A percentile compares a stretch with the other conserved stretches of the same genome.
Evolutionary conservation across 768 basidiomycete genomes (phyloP).

Genomic region (Boletus huronensis): DNA sequence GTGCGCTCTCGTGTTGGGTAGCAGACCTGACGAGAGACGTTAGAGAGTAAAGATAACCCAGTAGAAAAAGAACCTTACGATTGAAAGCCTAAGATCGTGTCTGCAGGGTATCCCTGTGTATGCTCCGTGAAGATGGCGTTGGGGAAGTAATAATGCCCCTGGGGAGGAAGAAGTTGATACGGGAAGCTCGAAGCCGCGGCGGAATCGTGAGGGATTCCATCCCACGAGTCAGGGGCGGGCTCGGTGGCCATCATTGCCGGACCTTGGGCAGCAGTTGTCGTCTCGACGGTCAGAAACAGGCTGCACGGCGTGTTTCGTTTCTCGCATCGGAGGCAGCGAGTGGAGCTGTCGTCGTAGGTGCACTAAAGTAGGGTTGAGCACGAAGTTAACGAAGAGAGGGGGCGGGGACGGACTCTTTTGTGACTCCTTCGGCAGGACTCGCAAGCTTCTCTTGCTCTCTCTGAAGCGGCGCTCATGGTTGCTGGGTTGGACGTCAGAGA

Average conservation of each 20-base stretch:
- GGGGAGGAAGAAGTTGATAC: neutral
- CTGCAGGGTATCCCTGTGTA: slow-evolving; percentile 6
- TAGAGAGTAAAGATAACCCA: neutral
- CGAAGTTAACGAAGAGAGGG: neutral
- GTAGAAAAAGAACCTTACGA: slow-evolving; percentile 5
- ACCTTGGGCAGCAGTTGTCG: neutral
- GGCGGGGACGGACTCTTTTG: slow-evolving; percentile 17
- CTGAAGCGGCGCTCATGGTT: slow-evolving; percentile 17
- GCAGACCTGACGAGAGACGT: slow-evolving; percentile 9
- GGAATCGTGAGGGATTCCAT: neutral
- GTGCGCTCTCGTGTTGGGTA: slow-evolving; percentile 7
- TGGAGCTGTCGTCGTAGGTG: slow-evolving; percentile 12
- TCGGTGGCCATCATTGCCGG: neutral
- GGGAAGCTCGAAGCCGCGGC: slow-evolving; percentile 3
- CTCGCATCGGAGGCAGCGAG: slow-evolving; percentile 18
- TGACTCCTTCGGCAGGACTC: slow-evolving; percentile 23
- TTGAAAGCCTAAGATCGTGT: neutral
- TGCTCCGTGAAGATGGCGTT: neutral
- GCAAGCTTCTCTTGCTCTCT: slow-evolving; percentile 29
- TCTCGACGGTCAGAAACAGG: slow-evolving; percentile 9
- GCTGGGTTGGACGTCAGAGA: neutral
- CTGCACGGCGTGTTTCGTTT: slow-evolving; percentile 12
- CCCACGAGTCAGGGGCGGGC: slow-evolving; percentile 5
- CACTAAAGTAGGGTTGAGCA: slow-evolving; percentile 15
- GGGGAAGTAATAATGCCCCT: neutral